phyloP scores from a whole-genome alignment of 1,284 basidiomycete genomes.

The Bjerkandera adusta region DNA sequence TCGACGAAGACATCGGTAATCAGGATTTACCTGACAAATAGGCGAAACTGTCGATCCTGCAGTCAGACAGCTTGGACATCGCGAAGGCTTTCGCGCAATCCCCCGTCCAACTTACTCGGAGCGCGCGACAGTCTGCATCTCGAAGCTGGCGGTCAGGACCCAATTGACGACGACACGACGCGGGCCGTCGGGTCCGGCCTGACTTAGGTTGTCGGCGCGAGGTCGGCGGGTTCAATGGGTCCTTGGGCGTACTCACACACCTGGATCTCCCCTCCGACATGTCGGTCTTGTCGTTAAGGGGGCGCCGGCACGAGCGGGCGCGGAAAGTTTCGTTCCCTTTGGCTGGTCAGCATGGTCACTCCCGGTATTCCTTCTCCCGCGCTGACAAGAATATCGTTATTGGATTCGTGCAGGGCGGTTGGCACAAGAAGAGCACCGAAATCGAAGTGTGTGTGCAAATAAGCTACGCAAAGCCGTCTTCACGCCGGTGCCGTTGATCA shows the following conservation, averaged over 20 bases:
- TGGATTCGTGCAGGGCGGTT: slow-evolving; percentile 82
- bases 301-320: slow-evolving; percentile 90
- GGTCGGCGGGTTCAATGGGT: slow-evolving; percentile 78
- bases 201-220: slow-evolving; percentile 86
- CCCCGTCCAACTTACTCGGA: slow-evolving; percentile 85
- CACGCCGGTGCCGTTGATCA: slow-evolving; percentile 80
- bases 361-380: slow-evolving; percentile 97
- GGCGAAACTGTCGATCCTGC: too few relatives aligned
- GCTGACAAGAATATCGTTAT: slow-evolving; percentile 93
- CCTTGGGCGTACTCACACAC: slow-evolving; percentile 73
- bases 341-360: slow-evolving; percentile 80
- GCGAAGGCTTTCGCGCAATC: slow-evolving; percentile 70
- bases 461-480: slow-evolving; percentile 70
- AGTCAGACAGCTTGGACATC: too few relatives aligned
- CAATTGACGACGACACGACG: slow-evolving; percentile 82
- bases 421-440: slow-evolving; percentile 90
- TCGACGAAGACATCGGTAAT: too few relatives aligned
- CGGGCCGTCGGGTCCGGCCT: slow-evolving; percentile 93
- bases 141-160: slow-evolving; percentile 97
- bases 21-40: too few relatives aligned
- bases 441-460: slow-evolving; percentile 74
- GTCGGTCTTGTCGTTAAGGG: slow-evolving; percentile 86
- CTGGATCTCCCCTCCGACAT: slow-evolving; percentile 75
- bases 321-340: slow-evolving; percentile 68
- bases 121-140: slow-evolving; percentile 92